A percentile compares a stretch with the other conserved stretches of the same genome.
phyloP scores from a whole-genome alignment of 768 basidiomycete genomes.

The Vararia minispora region DNA sequence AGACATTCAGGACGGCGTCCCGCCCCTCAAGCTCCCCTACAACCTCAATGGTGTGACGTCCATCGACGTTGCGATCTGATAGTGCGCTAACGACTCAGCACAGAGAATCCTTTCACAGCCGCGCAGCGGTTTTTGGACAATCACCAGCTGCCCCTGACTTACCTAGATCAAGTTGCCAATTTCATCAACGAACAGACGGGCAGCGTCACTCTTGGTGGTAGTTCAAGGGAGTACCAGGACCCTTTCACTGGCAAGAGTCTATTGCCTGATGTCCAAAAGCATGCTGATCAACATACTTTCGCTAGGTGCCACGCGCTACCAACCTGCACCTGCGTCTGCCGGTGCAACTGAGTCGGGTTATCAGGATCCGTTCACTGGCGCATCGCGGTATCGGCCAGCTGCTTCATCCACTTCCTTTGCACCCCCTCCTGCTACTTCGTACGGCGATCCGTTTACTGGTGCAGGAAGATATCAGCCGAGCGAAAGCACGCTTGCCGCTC shows the following conservation, averaged over 20 bases:
- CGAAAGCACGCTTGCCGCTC: neutral
- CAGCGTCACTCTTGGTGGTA: constrained; percentile 58
- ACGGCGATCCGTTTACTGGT: constrained; percentile 14
- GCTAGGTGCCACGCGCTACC: constrained; percentile 24
- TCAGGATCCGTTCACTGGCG: constrained; percentile 66
- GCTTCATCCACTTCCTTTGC: constrained; percentile 22
- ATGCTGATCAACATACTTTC: neutral
- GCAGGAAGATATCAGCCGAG: constrained; percentile 9
- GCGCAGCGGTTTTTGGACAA: constrained; percentile 80
- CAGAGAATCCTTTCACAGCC: constrained; percentile 86
- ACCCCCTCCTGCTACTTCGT: constrained; percentile 20
- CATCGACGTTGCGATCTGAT: neutral
- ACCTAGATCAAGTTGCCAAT: constrained; percentile 81
- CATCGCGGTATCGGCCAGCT: constrained; percentile 43
- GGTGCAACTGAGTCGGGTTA: constrained; percentile 27
- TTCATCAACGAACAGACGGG: constrained; percentile 92
- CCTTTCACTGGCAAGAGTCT: constrained; percentile 70
- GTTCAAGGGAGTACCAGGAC: constrained; percentile 58
- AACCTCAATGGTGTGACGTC: constrained; percentile 62
- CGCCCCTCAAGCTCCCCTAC: constrained; percentile 89
- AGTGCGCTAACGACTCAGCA: neutral
- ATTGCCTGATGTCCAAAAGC: neutral
- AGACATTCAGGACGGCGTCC: constrained; percentile 86
- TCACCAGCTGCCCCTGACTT: constrained; percentile 74
- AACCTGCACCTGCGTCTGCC: constrained; percentile 18